phyloP scores from a whole-genome alignment of 306 rosid genomes.

The Prunus armeniaca region DNA sequence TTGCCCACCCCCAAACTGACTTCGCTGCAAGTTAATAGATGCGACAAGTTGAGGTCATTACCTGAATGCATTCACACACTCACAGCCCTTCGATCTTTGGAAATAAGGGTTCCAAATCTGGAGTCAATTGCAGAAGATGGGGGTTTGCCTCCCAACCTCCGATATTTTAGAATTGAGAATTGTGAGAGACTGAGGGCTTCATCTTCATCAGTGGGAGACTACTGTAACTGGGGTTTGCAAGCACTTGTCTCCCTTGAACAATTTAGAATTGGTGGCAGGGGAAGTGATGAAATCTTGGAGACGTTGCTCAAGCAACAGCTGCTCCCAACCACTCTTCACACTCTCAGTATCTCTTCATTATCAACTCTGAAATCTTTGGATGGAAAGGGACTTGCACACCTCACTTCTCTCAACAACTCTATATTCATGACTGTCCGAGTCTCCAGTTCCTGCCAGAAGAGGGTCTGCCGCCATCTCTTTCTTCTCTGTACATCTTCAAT shows the following conservation, averaged over 20 bases:
- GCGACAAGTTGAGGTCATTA: neutral
- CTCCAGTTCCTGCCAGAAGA: too few relatives aligned
- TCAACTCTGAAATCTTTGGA: too few relatives aligned
- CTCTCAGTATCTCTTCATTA: rapidly evolving
- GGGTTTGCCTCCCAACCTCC: neutral
- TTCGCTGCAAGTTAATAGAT: too few relatives aligned
- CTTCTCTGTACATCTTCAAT: rapidly evolving
- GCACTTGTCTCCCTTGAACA: neutral
- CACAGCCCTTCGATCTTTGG: rapidly evolving
- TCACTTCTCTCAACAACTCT: too few relatives aligned
- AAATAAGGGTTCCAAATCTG: rapidly evolving
- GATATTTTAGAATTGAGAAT: rapidly evolving
- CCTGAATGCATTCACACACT: neutral
- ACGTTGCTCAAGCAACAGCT: neutral
- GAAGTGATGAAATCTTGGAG: neutral
- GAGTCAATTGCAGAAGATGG: neutral
- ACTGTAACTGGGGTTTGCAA: neutral
- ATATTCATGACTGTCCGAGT: too few relatives aligned
- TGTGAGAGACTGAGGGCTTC: neutral
- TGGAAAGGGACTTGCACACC: too few relatives aligned
- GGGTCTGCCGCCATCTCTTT: too few relatives aligned
- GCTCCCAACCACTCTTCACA: neutral
- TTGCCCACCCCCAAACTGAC: neutral
- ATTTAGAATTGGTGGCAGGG: rapidly evolving
- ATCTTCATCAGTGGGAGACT: neutral